These are phyloP conservation scores for Paracamarosporium sp. DNA, from an alignment of 2,329 filamentous ascomycete genomes.

Conservation along the genomic window DNA sequence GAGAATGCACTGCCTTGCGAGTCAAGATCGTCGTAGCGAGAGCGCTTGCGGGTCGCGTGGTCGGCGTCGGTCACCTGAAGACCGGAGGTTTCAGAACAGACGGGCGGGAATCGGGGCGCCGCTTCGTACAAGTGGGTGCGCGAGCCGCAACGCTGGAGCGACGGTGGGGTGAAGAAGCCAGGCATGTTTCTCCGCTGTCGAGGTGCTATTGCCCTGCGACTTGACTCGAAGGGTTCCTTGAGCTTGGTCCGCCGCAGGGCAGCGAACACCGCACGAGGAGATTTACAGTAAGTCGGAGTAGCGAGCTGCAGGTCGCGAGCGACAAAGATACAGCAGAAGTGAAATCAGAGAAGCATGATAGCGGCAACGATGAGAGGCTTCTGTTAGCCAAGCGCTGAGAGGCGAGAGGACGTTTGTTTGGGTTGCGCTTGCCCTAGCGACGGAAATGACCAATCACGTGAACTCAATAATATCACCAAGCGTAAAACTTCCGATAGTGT, in stretches of 20 bases:
- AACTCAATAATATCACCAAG: background rate
- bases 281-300: background rate
- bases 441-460: constrained; percentile 7
- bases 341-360: constrained; percentile 27
- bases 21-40: constrained; percentile 20
- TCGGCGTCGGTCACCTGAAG: constrained; percentile 37
- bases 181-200: constrained; percentile 36
- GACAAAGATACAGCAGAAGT: background rate
- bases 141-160: constrained; percentile 21
- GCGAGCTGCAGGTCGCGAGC: background rate
- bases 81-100: constrained; percentile 29
- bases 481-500: background rate
- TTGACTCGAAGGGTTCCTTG: constrained; percentile 23
- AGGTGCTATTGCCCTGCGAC: constrained; percentile 28
- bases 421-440: constrained; percentile 13
- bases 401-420: constrained; percentile 24
- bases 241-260: constrained; percentile 10
- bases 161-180: constrained; percentile 29
- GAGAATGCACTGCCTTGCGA: constrained; percentile 2
- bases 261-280: background rate
- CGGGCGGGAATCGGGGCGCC: constrained; percentile 29
- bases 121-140: constrained; percentile 27
- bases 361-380: constrained; percentile 13
- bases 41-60: constrained; percentile 42
- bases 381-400: constrained; percentile 17